A percentile compares a stretch with the other conserved stretches of the same genome.
Evolutionary conservation across 495 filamentous ascomycete genomes (phyloP).

Genomic region (Terfezia boudieri): DNA sequence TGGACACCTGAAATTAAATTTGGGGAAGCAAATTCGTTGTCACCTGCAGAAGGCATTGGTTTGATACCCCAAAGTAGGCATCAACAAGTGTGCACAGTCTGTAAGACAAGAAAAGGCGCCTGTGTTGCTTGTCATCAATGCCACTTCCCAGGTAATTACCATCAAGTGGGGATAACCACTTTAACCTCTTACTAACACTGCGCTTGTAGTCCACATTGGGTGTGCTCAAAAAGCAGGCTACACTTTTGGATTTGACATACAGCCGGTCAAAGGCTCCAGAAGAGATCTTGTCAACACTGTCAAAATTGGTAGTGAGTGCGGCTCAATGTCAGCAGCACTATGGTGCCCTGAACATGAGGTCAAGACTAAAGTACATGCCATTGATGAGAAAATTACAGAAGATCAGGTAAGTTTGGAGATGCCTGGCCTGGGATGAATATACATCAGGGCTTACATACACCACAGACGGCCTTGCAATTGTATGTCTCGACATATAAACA

Average conservation of each 20-base stretch:
- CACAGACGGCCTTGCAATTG: slow-evolving; percentile 55
- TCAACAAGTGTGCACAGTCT: slow-evolving; percentile 63
- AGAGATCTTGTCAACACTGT: slow-evolving; percentile 50
- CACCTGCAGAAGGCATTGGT: slow-evolving; percentile 70
- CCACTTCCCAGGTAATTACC: slow-evolving; percentile 31
- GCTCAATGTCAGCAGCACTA: slow-evolving; percentile 51
- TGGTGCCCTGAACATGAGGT: slow-evolving; percentile 76
- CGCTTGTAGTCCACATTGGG: slow-evolving; percentile 50
- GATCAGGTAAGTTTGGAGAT: slow-evolving; percentile 1
- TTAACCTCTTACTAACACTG: background rate
- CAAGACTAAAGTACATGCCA: slow-evolving; percentile 47
- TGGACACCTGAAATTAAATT: slow-evolving; percentile 87
- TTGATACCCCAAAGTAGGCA: slow-evolving; percentile 46
- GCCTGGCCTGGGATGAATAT: too few relatives aligned
- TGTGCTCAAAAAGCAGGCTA: slow-evolving; percentile 75
- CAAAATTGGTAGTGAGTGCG: slow-evolving; percentile 53
- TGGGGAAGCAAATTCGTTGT: slow-evolving; percentile 54
- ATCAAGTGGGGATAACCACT: background rate
- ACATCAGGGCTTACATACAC: slow-evolving; percentile 21
- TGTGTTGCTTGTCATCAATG: slow-evolving; percentile 71
- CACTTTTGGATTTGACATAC: slow-evolving; percentile 69
- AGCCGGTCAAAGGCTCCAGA: slow-evolving; percentile 68
- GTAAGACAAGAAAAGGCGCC: slow-evolving; percentile 48
- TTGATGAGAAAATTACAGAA: slow-evolving; percentile 45
- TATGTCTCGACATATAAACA: slow-evolving; percentile 83